Base-by-base conservation (phyloP, 108 stramenopile species). In the Nitzschia sp. region DNA sequence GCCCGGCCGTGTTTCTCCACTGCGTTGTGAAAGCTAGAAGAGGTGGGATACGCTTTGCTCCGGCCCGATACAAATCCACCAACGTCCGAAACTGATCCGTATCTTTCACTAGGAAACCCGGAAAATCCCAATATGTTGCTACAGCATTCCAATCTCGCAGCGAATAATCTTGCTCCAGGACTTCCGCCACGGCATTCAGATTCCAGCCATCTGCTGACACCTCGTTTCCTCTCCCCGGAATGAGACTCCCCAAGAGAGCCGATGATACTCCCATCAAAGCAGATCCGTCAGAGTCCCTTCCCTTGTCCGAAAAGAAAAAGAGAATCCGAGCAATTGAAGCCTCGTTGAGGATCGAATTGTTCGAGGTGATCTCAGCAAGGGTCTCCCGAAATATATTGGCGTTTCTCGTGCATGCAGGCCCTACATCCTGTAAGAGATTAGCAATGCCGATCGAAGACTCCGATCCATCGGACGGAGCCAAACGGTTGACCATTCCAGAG, bases 1-100 rank as follows among this genome's bases (percentile, higher is more conserved):
- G 96, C 5, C 93, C 93, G 26, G 78, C 58, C 9, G 76, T 61
- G 75, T 96, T 96, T 41, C 68, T 68, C 96, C 97, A 97, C 31
- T 64, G 67, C 28, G 69, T 52, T 0, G 92, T 92, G 6, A 96
- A 75, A 1, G 71, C 78, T 25, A 71, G 53, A 50, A 85, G 35
- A 4, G 95, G 94, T 25, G 95, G 84, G 17, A 73, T 62, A 31
- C 63, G 52, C 66, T 69, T 78, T 13, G 92, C 80, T 19, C 86
- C 90, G 6, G 88, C 81, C 1, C 85, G 66, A 68, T 89, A 98
- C 27, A 98, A 71, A 17, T 88, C 84, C 11, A 97, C 53, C 25
- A 98, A 68, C 21, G 84, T 67, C 32, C 80, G 75, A 53, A 94
- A 78, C 53, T 94, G 89, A 1, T 77, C 69, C 15, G 73, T 78